Evolutionary conservation across 1,139 yeast species (phyloP).

Genomic region (Sugiyamaella paludigena): DNA sequence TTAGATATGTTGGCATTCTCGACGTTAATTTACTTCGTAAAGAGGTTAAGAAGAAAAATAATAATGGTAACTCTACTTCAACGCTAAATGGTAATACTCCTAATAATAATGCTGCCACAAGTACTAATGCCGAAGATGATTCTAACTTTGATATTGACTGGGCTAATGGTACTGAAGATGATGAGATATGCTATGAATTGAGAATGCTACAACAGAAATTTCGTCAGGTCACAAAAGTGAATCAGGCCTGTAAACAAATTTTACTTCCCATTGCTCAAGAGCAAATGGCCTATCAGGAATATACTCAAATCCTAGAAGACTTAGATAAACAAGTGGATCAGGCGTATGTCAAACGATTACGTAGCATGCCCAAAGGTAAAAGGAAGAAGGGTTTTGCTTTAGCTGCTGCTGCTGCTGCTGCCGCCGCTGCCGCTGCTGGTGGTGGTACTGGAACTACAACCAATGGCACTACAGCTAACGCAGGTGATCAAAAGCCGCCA

Average conservation of each 20-base stretch:
- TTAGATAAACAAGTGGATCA: slow-evolving; percentile 96
- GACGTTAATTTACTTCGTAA: slow-evolving; percentile 43
- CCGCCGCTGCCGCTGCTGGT: slow-evolving; percentile 7
- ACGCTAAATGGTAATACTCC: slow-evolving; percentile 19
- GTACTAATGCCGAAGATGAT: slow-evolving; percentile 12
- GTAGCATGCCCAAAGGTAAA: slow-evolving; percentile 79
- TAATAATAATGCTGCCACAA: slow-evolving; percentile 25
- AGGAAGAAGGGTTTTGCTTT: slow-evolving; percentile 43
- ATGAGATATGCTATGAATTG: slow-evolving; percentile 85
- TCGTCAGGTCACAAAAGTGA: slow-evolving; percentile 57
- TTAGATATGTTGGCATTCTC: slow-evolving; percentile 86
- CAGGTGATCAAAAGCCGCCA: slow-evolving; percentile 42
- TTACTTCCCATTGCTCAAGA: slow-evolving; percentile 78
- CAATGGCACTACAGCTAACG: slow-evolving; percentile 45
- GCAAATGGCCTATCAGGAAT: slow-evolving; percentile 94
- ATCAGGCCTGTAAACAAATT: slow-evolving; percentile 63
- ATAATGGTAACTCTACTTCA: slow-evolving; percentile 7
- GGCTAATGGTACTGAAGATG: slow-evolving; percentile 84
- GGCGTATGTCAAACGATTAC: slow-evolving; percentile 78
- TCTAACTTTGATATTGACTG: slow-evolving; percentile 58
- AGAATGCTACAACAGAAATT: slow-evolving; percentile 70
- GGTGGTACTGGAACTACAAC: slow-evolving; percentile 14
- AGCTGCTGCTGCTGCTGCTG: slow-evolving; percentile 21
- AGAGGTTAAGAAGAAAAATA: slow-evolving; percentile 37
- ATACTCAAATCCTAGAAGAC: slow-evolving; percentile 83